A percentile compares a stretch with the other conserved stretches of the same genome.
phyloP scores from a whole-genome alignment of 352 stramenopile species.

The Phytophthora citrophthora region DNA sequence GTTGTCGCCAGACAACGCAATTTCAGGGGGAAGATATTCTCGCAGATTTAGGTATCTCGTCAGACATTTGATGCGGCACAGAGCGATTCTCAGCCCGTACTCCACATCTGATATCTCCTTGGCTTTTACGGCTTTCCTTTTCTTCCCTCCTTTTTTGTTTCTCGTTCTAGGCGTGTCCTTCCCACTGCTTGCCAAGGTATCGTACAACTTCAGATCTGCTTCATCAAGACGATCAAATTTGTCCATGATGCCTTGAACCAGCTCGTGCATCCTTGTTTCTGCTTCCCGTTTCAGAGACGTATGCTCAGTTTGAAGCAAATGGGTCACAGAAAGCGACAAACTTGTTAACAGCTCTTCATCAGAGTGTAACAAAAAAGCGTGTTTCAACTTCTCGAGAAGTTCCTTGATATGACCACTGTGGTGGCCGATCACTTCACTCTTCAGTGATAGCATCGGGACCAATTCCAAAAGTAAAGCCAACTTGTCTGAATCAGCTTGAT shows the following conservation, averaged over 20 bases:
- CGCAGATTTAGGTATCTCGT: slow-evolving; percentile 68
- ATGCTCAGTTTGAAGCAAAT: slow-evolving; percentile 77
- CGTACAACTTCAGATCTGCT: slow-evolving; percentile 56
- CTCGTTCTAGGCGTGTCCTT: slow-evolving; percentile 26
- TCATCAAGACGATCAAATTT: slow-evolving; percentile 60
- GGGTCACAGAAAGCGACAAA: slow-evolving; percentile 68
- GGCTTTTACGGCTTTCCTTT: slow-evolving; percentile 41
- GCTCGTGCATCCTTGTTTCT: slow-evolving; percentile 75
- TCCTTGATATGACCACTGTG: slow-evolving; percentile 71
- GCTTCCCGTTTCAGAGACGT: slow-evolving; percentile 82
- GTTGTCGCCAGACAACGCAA: slow-evolving; percentile 7
- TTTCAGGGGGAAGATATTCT: slow-evolving; percentile 57
- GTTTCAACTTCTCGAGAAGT: slow-evolving; percentile 80
- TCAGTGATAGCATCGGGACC: slow-evolving; percentile 73
- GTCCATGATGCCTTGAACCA: slow-evolving; percentile 73
- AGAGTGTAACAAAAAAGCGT: slow-evolving; percentile 68
- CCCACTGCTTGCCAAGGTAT: slow-evolving; percentile 14
- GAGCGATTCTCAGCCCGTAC: slow-evolving; percentile 67
- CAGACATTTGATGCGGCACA: slow-evolving; percentile 69
- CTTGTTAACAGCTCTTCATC: slow-evolving; percentile 75
- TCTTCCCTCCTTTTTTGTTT: slow-evolving; percentile 35
- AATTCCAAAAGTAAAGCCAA: slow-evolving; percentile 75
- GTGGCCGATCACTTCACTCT: slow-evolving; percentile 68
- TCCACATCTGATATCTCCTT: slow-evolving; percentile 72
- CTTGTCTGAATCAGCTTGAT: slow-evolving; percentile 85